Evolutionary conservation across 2,329 filamentous ascomycete species (phyloP), one percentile per base, ranked within the genome.

Genomic region (Corinectria fuckeliana): DNA sequence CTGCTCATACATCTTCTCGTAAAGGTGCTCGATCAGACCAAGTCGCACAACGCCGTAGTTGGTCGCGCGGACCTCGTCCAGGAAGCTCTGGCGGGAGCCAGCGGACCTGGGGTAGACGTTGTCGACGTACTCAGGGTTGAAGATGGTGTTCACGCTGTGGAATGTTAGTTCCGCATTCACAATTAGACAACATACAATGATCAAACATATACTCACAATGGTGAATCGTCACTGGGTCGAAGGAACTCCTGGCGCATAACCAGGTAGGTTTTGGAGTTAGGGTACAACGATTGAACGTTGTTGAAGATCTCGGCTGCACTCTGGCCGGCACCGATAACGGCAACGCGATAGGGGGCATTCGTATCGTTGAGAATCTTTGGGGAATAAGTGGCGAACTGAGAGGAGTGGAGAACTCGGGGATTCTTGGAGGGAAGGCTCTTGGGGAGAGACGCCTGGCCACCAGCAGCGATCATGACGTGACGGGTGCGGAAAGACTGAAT

Each of bases 41-140:
- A 97, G 85, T 7, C 94, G 88, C 3, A 99, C 94, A 4, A 98
- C 94, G 51, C 92, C 91, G 75, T 98, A 98, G 80, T 98, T 98
- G 61, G 94, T 98, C 26, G 88, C 88, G 60, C 90, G 89, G 67
- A 96, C 91, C 51, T 88, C 87, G 14, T 82, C 78, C 50, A 97
- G 74, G 28, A 86, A 72, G 62, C 77, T 75, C 58, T 83, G 79
- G 48, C 93, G 90, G 61, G 88, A 81, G 42, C 82, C 80, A 1
- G 88, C 78, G 0, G 89, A 81, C 65, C 89, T 87, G 48, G 85
- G 80, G 79, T 88, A 97, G 67, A 96, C 85, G 42, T 82, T 82
- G 74, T 96, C 91, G 26, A 96, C 88, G 60, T 89, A 90, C 30
- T 90, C 88, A 1, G 94, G 94, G 78, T 98, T 93, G 82, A 98